Evolutionary conservation across 2,329 filamentous ascomycete genomes (phyloP).

Genomic region (Penicillium sp.): DNA sequence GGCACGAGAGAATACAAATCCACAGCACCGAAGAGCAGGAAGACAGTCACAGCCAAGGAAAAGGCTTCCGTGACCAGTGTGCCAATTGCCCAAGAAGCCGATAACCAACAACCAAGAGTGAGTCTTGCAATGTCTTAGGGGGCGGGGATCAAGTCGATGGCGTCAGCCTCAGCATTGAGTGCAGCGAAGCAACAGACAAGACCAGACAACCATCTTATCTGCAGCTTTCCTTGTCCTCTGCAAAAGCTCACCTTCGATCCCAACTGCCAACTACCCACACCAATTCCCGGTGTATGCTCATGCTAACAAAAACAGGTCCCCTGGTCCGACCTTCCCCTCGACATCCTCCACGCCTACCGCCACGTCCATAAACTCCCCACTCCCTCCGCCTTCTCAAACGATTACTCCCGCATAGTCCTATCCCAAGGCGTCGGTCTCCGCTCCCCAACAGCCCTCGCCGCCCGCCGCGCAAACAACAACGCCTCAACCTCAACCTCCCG

Average conservation of each 20-base stretch:
- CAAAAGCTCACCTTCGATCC: no score
- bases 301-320: constrained; percentile 34
- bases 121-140: constrained; percentile 14
- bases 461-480: constrained; percentile 29
- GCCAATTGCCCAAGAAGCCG: constrained; percentile 21
- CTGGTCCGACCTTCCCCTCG: constrained; percentile 45
- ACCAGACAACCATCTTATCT: background rate
- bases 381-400: constrained; percentile 44
- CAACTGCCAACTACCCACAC: background rate
- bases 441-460: constrained; percentile 46
- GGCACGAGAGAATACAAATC: constrained; percentile 39
- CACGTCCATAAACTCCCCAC: constrained; percentile 48
- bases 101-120: constrained; percentile 34
- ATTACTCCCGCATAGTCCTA: constrained; percentile 50
- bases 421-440: constrained; percentile 46
- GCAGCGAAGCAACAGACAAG: background rate
- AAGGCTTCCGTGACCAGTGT: constrained; percentile 32
- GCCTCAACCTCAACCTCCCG: constrained; percentile 9
- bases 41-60: constrained; percentile 28
- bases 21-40: constrained; percentile 34
- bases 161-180: background rate
- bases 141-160: background rate
- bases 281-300: background rate
- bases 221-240: no score
- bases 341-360: constrained; percentile 50